phyloP scores from a whole-genome alignment of 306 rosid species.

The Psophocarpus tetragonolobus region DNA sequence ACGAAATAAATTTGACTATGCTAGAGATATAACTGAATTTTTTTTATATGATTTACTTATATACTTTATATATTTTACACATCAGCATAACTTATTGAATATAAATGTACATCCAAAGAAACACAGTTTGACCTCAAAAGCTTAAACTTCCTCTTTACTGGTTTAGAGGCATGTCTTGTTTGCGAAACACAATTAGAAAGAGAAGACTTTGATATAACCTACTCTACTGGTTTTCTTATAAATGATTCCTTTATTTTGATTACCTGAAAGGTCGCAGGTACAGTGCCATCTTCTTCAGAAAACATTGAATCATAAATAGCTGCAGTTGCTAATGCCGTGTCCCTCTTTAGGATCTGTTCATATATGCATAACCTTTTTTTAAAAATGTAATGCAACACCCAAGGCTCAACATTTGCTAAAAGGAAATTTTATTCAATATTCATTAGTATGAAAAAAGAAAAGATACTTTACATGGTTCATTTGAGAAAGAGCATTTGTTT shows the following conservation, averaged over 20 bases:
- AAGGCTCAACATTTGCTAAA: constrained; percentile 19
- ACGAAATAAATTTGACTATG: background rate
- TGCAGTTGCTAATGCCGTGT: constrained; percentile 90
- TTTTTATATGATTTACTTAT: background rate
- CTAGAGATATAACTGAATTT: background rate
- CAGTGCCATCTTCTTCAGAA: constrained; percentile 84
- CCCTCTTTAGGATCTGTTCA: constrained; percentile 76
- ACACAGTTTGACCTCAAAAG: background rate
- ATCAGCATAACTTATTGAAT: background rate
- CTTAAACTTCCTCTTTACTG: background rate
- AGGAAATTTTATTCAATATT: constrained; percentile 17
- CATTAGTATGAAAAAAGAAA: constrained; percentile 1
- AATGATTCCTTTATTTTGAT: constrained; percentile 18
- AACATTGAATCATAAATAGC: constrained; percentile 96
- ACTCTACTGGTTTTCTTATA: background rate
- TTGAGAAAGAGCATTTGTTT: constrained; percentile 84
- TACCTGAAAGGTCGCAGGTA: constrained; percentile 98
- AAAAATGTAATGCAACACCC: constrained; percentile 7
- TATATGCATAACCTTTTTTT: constrained; percentile 7
- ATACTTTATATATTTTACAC: background rate
- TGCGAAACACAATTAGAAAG: background rate
- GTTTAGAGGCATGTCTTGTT: background rate
- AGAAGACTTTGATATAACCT: constrained; percentile 1
- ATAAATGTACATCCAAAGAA: background rate
- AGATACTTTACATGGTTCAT: constrained; percentile 59